Evolutionary conservation across 2,329 filamentous ascomycete genomes (phyloP).

Genomic region (Amesomyces nigricolor): DNA sequence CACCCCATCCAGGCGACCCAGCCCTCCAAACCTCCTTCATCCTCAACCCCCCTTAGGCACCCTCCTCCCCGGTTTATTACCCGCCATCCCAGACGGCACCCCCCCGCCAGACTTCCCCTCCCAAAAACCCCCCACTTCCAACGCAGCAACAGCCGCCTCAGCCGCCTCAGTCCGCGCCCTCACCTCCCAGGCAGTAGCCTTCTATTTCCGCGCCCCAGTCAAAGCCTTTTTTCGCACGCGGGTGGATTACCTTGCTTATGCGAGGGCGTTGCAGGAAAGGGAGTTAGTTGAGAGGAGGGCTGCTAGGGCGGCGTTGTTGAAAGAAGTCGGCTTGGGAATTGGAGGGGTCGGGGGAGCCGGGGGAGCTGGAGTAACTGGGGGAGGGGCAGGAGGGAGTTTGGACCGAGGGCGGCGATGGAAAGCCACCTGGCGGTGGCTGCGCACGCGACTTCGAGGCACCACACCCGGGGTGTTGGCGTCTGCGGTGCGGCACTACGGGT

Average conservation of each 20-base stretch:
- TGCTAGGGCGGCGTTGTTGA: background rate
- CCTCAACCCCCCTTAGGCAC: background rate
- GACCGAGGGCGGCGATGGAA: conserved; percentile 27
- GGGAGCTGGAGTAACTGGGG: conserved; percentile 21
- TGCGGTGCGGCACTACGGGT: conserved; percentile 64
- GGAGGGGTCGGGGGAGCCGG: too few species aligned
- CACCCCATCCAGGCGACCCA: background rate
- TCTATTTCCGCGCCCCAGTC: conserved; percentile 86
- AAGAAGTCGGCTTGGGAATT: too few species aligned
- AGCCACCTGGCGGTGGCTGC: conserved; percentile 32
- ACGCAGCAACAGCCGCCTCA: conserved; percentile 63
- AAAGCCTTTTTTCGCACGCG: conserved; percentile 89
- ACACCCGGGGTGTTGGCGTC: conserved; percentile 64
- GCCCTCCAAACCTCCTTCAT: background rate
- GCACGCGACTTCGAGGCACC: conserved; percentile 53
- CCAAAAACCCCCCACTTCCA: conserved; percentile 23
- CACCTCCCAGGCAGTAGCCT: conserved; percentile 76
- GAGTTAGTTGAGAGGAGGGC: conserved; percentile 31
- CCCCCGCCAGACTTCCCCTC: conserved; percentile 12
- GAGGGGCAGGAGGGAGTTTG: too few species aligned
- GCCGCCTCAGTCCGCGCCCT: conserved; percentile 79
- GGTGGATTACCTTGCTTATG: conserved; percentile 71
- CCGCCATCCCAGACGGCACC: conserved; percentile 16
- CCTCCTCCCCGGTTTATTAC: conserved; percentile 18
- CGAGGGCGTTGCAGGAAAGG: conserved; percentile 47